Base-by-base conservation (phyloP, 2,329 filamentous ascomycete species). In the Ascochyta clinopodiicola region DNA sequence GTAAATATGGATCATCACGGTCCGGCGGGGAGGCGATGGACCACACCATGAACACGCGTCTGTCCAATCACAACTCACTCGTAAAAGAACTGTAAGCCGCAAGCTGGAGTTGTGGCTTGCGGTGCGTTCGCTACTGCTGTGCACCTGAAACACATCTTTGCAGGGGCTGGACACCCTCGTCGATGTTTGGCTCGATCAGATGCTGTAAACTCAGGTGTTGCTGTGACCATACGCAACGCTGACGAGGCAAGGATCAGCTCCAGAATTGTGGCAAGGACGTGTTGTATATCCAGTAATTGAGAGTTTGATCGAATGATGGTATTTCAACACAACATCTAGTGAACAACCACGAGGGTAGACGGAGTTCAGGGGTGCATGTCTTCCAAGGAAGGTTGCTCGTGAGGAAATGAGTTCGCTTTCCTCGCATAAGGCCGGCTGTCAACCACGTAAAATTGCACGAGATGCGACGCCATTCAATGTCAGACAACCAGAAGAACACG, bases 1-100 rank as follows among this genome's bases (percentile, higher is more conserved):
- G 40, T 45, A 25, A 37, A 54, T 44, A 37, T 6, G 5, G 39
- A 49, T 54, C 51, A 49, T 35, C 27, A 37, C 40, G 42, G 36
- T 42, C 24, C 46, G 15, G 42, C 19, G n/a, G 35, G 42, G 46
- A 50, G n/a, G 15, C 32, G 32, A 40, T 38, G 17, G 7, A 36
- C 24, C 34, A 36, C 37, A 44, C 38, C 24, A 34, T 9, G 21
- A 29, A 45, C 42, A 40, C 42, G 49, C 45, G 40, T 55, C 27
- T 40, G 17, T n/a, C 45, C 45, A 56, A 50, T 50, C 35, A 44
- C n/a, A 38, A 32, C 8, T 37, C 8, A 3, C 31, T 32, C 25
- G 13, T 15, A 27, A 27, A 7, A 21, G 12, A 35, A 12, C 22
- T 10, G 5, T 35, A 31, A 46, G 46, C 40, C 42, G 25, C 35